phyloP scores from a whole-genome alignment of 495 filamentous ascomycete genomes.

The Hypoxylon lienhwacheense region DNA sequence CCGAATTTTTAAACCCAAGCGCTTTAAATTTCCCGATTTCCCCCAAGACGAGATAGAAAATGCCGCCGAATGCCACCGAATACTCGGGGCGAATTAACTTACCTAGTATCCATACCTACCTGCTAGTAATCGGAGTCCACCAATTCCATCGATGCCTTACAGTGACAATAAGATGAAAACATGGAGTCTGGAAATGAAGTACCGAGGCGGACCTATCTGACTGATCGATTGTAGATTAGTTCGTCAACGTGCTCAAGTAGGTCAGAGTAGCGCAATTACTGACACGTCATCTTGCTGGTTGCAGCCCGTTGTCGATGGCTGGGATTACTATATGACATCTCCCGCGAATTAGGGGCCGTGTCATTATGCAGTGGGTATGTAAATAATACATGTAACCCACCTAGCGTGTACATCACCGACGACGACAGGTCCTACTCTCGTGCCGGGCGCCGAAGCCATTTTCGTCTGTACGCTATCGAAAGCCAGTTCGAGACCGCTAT shows the following conservation, averaged over 20 bases:
- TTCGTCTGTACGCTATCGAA: constrained; percentile 8
- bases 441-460: too few relatives aligned
- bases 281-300: constrained; percentile 32
- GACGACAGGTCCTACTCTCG: too few relatives aligned
- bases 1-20: too few relatives aligned
- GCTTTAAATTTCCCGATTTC: constrained; percentile 2
- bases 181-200: too few relatives aligned
- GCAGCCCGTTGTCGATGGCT: constrained; percentile 20
- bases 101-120: too few relatives aligned
- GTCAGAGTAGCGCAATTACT: constrained; percentile 5
- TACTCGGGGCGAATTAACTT: constrained; percentile 8
- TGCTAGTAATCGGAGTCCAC: too few relatives aligned
- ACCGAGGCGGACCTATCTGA: not conserved
- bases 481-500: constrained; percentile 4
- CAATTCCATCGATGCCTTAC: constrained; percentile 1
- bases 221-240: constrained; percentile 4
- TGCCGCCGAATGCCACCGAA: constrained; percentile 20
- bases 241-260: constrained; percentile 1
- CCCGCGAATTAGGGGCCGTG: too few relatives aligned
- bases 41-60: constrained; percentile 10
- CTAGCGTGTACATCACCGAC: too few relatives aligned
- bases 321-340: constrained; percentile 13
- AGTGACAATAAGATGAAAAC: too few relatives aligned
- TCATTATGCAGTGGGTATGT: too few relatives aligned
- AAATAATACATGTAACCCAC: too few relatives aligned